Conservation (phyloP, 73 alveolate genomes). For the Paramecium pentaurelia region DNA sequence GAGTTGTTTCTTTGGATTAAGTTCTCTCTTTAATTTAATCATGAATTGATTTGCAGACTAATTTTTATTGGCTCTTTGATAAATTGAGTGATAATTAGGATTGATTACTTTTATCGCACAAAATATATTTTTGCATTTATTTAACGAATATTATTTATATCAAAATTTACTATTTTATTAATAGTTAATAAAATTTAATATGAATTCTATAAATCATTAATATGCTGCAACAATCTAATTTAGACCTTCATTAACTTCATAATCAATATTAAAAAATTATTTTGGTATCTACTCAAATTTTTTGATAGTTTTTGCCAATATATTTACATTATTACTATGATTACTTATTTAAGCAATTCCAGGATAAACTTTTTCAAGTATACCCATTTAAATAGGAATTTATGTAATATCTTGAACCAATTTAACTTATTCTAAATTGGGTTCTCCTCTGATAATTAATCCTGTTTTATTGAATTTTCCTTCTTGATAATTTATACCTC, state of each 20-base stretch:
- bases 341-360: neutral
- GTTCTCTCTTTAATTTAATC: neutral
- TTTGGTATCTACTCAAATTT: neutral
- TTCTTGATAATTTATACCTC: slow-evolving; percentile 13
- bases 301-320: neutral
- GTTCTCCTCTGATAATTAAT: neutral
- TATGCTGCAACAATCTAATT: neutral
- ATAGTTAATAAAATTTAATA: neutral
- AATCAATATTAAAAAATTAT: neutral
- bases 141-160: neutral
- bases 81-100: neutral
- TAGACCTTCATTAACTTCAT: neutral
- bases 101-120: neutral
- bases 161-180: neutral
- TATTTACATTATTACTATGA: neutral
- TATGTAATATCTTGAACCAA: neutral
- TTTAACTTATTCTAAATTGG: neutral
- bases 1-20: slow-evolving; percentile 11
- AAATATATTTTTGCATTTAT: neutral
- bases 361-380: neutral
- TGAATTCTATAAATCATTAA: neutral
- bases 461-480: neutral
- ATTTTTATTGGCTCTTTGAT: neutral
- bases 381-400: neutral
- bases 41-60: slow-evolving; percentile 18